Percentiles rank a stretch among this genome's conserved stretches.
Conservation (phyloP, 768 basidiomycete genomes). For the Lactifluus hygrophoroides region DNA sequence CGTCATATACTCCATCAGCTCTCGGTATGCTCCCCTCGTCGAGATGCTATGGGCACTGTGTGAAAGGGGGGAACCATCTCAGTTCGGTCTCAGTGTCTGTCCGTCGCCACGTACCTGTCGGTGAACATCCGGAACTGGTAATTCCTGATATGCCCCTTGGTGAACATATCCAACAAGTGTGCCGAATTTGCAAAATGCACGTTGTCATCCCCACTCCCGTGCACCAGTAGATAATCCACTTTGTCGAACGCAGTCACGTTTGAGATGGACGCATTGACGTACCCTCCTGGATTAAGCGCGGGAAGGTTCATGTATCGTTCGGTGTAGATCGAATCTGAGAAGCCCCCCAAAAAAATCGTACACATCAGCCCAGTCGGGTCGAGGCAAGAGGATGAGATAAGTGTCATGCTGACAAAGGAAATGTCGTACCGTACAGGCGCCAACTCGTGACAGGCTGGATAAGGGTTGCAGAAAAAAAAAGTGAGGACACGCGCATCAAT, state of each 20-base stretch:
- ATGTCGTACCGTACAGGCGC: slow-evolving; percentile 59
- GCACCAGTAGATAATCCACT: slow-evolving; percentile 75
- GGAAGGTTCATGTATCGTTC: slow-evolving; percentile 95
- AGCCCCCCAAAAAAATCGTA: not conserved
- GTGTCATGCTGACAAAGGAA: not conserved
- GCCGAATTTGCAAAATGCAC: slow-evolving; percentile 92
- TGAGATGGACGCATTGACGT: slow-evolving; percentile 80
- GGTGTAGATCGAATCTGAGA: slow-evolving; percentile 86
- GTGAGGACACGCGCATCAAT: not conserved
- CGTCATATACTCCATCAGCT: slow-evolving; percentile 82
- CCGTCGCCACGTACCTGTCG: slow-evolving; percentile 53
- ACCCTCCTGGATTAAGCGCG: slow-evolving; percentile 71
- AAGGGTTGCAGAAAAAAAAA: not conserved
- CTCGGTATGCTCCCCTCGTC: slow-evolving; percentile 68
- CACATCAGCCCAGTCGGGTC: not conserved
- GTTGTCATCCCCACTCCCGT: slow-evolving; percentile 95
- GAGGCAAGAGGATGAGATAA: not conserved
- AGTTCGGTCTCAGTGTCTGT: not conserved
- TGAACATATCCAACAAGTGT: slow-evolving; percentile 89
- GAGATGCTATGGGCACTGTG: slow-evolving; percentile 71
- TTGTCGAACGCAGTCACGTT: slow-evolving; percentile 82
- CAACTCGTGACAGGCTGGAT: slow-evolving; percentile 80
- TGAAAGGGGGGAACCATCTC: not conserved
- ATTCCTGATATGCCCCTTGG: slow-evolving; percentile 57
- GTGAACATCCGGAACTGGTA: slow-evolving; percentile 95